Evolutionary conservation across 2,329 filamentous ascomycete genomes (phyloP).

Genomic region (Sporothrix luriei): DNA sequence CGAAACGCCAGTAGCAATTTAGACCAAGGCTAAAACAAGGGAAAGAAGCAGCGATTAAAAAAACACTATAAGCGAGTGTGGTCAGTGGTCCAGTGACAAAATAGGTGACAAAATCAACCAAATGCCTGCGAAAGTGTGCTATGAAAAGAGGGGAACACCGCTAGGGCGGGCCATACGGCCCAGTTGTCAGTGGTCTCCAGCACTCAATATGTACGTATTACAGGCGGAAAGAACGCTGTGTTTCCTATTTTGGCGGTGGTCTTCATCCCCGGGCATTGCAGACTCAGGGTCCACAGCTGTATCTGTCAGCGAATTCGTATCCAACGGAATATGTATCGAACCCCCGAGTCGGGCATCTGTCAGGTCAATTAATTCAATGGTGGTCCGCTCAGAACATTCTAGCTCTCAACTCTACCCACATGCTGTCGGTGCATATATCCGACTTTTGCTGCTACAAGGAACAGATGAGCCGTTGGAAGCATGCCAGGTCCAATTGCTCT

Average conservation of each 20-base stretch:
- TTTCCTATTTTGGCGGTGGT: background rate
- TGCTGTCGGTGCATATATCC: background rate
- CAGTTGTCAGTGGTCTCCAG: slow-evolving; percentile 8
- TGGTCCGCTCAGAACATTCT: slow-evolving; percentile 8
- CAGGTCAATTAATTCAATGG: background rate
- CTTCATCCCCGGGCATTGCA: background rate
- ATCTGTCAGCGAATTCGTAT: background rate
- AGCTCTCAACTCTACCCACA: slow-evolving; percentile 7
- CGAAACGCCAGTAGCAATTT: slow-evolving; percentile 3
- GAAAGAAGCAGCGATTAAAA: slow-evolving; percentile 9
- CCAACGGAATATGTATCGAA: background rate
- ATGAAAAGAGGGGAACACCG: slow-evolving; percentile 7
- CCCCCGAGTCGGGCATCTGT: slow-evolving; percentile 1
- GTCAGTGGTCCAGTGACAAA: slow-evolving; percentile 3
- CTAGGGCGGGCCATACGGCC: slow-evolving; percentile 8
- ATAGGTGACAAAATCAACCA: background rate
- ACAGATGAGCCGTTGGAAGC: background rate
- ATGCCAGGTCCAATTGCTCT: background rate
- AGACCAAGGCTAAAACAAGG: background rate
- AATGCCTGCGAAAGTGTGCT: background rate
- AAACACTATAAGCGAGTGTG: background rate
- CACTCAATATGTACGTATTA: background rate
- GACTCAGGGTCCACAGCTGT: background rate
- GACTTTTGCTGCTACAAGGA: background rate
- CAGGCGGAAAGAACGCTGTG: slow-evolving; percentile 7